Evolutionary conservation across 176 grass and related monocot species (phyloP).

Genomic region (Bothriochloa decipiens): DNA sequence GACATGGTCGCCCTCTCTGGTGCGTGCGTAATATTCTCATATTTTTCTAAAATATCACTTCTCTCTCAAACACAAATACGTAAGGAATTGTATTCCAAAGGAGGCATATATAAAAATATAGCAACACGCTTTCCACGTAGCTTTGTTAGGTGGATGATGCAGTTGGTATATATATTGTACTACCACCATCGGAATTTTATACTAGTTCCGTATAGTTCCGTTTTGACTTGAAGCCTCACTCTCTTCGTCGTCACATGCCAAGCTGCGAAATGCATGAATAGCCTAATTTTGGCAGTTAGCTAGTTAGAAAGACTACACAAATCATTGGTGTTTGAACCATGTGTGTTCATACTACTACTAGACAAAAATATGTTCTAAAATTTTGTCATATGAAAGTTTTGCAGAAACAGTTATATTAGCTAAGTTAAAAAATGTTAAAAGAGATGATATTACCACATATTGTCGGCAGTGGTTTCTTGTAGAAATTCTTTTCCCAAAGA

Average conservation of each 20-base stretch:
- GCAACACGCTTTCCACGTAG: background rate
- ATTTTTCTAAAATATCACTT: background rate
- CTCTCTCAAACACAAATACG: background rate
- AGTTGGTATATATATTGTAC: background rate
- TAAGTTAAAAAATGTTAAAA: no score
- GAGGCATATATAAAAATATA: background rate
- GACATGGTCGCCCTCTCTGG: constrained; percentile 74
- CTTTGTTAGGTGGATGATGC: background rate
- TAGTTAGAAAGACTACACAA: no score
- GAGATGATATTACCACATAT: no score
- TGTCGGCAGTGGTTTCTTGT: no score
- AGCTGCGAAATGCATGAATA: background rate
- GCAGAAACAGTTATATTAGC: no score
- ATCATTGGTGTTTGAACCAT: no score
- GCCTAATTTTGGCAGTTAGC: no score
- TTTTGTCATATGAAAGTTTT: no score
- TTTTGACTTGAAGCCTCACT: background rate
- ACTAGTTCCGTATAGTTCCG: background rate
- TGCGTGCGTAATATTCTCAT: background rate
- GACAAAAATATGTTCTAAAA: no score
- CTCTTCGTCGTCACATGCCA: background rate
- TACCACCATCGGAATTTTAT: background rate
- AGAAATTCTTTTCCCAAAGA: no score
- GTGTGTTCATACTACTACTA: no score
- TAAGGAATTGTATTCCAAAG: background rate